These are phyloP conservation scores for Orbilia brochopaga DNA, from an alignment of 2,329 filamentous ascomycete species.

Conservation along the genomic window DNA sequence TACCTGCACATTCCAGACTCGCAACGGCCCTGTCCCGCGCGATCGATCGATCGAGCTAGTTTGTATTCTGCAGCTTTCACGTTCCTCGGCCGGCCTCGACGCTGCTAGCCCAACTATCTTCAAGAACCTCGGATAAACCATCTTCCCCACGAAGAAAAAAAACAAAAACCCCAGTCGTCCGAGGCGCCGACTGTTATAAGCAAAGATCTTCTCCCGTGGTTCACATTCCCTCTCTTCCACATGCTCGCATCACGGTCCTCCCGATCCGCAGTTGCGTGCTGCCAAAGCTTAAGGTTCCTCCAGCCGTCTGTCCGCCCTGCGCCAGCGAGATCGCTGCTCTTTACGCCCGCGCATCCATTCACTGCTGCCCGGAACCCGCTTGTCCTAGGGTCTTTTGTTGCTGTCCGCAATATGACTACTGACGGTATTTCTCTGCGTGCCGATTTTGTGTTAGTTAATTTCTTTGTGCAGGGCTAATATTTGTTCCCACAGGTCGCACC, in stretches of 20 bases:
- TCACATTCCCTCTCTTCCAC: slow-evolving; percentile 5
- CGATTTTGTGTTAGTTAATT: not conserved
- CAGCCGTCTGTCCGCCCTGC: slow-evolving; percentile 28
- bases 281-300: slow-evolving; percentile 38
- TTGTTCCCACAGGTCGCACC: slow-evolving; percentile 20
- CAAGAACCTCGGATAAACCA: slow-evolving; percentile 47
- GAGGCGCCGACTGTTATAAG: slow-evolving; percentile 8
- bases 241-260: slow-evolving; percentile 43
- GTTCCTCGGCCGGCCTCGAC: slow-evolving; percentile 10
- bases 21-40: not conserved
- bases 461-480: slow-evolving; percentile 1
- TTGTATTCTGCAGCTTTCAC: slow-evolving; percentile 19
- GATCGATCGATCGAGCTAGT: no score
- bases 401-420: slow-evolving; percentile 38
- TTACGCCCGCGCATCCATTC: slow-evolving; percentile 14
- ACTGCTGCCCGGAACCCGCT: slow-evolving; percentile 23
- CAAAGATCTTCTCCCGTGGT: slow-evolving; percentile 12
- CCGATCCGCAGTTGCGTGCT: slow-evolving; percentile 33
- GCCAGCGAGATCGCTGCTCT: slow-evolving; percentile 36
- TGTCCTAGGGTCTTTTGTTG: slow-evolving; percentile 27
- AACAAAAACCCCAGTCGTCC: slow-evolving; percentile 26
- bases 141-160: not conserved
- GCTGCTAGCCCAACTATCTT: not conserved
- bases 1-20: not conserved
- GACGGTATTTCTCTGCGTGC: slow-evolving; percentile 24